Conservation (phyloP, 129 eudicot genomes). For the Flaveria linearis region DNA sequence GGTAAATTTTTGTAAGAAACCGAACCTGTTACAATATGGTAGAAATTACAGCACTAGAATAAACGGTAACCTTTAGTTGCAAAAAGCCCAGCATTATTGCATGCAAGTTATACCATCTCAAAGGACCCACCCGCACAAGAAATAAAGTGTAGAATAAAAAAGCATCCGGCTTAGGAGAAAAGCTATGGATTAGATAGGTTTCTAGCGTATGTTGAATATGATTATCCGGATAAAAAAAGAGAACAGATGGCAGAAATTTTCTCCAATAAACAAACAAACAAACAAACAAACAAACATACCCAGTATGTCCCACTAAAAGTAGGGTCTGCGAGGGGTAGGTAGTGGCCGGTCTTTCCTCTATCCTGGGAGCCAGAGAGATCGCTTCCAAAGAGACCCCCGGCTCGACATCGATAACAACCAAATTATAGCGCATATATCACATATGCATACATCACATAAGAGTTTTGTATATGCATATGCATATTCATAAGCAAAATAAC, state of each 20-base stretch:
- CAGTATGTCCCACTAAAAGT: too few relatives aligned
- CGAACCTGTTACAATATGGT: conserved; percentile 44
- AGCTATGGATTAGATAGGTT: neutral
- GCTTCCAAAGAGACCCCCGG: too few relatives aligned
- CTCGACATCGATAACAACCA: too few relatives aligned
- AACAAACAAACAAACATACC: too few relatives aligned
- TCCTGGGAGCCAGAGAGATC: too few relatives aligned
- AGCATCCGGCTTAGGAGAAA: neutral
- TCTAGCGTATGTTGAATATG: neutral
- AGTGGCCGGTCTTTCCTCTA: too few relatives aligned
- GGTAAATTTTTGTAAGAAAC: conserved; percentile 54
- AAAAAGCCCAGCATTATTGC: conserved; percentile 3
- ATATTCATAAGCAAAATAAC: too few relatives aligned
- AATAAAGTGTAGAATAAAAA: neutral
- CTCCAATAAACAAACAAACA: too few relatives aligned
- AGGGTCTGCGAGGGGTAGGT: too few relatives aligned
- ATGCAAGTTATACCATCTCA: conserved; percentile 1
- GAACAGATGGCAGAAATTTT: neutral
- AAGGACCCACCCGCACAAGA: neutral
- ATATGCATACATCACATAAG: too few relatives aligned
- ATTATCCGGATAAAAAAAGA: neutral
- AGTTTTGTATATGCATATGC: too few relatives aligned
- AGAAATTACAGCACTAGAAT: conserved; percentile 15
- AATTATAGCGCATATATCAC: too few relatives aligned
- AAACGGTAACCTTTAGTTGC: conserved; percentile 4